Evolutionary conservation across 2,329 filamentous ascomycete species (phyloP).

Genomic region (Penicillium sp.): DNA sequence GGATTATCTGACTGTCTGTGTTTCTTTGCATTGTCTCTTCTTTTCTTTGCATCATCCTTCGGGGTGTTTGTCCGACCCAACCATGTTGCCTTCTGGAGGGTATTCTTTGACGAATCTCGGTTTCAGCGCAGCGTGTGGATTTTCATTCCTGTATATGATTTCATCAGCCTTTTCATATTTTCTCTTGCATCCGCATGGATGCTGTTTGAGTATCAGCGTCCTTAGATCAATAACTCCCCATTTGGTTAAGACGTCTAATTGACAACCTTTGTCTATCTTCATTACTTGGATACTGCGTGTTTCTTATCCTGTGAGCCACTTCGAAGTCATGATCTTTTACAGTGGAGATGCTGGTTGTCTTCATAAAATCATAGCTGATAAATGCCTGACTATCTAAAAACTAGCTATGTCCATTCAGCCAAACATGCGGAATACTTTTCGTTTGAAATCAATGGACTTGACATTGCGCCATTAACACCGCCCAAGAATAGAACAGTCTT

Average conservation of each 20-base stretch:
- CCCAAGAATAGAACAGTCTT: conserved; percentile 15
- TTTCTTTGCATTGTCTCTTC: conserved; percentile 8
- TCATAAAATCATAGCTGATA: conserved; percentile 13
- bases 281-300: background rate
- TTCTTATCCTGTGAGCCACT: no score
- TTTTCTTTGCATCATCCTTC: conserved; percentile 3
- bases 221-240: conserved; percentile 3
- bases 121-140: conserved; percentile 18
- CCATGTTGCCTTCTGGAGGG: background rate
- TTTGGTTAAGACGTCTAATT: conserved; percentile 8
- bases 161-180: conserved; percentile 6
- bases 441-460: conserved; percentile 16
- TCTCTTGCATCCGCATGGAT: conserved; percentile 7
- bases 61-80: conserved; percentile 2
- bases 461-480: conserved; percentile 22
- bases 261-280: background rate
- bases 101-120: conserved; percentile 4
- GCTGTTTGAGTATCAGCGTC: conserved; percentile 6
- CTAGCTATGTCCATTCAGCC: conserved; percentile 14
- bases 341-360: background rate
- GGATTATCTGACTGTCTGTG: conserved; percentile 11
- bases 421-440: conserved; percentile 22
- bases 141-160: conserved; percentile 16
- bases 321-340: no score
- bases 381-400: conserved; percentile 15